phyloP scores from a whole-genome alignment of 2,329 filamentous ascomycete species.

The Aspergillus sp. region DNA sequence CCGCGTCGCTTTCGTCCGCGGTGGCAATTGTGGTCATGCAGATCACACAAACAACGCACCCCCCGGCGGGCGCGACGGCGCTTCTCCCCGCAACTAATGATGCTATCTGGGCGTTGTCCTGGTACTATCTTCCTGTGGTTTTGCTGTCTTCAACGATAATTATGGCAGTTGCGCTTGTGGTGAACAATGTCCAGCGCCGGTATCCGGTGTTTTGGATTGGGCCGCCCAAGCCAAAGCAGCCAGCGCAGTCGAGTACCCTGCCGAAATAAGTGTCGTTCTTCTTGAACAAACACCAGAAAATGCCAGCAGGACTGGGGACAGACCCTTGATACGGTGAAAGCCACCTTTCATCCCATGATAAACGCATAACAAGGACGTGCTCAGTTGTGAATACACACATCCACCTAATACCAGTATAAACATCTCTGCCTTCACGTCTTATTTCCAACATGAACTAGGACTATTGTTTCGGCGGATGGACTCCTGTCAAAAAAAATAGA shows the following conservation, averaged over 20 bases:
- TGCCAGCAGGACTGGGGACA: no score
- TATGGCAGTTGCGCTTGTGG: conserved; percentile 20
- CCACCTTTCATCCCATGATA: no score
- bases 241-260: background rate
- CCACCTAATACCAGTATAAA: no score
- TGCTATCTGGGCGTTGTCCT: conserved; percentile 24
- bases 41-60: conserved; percentile 27
- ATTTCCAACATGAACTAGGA: no score
- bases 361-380: no score
- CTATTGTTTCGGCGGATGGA: no score
- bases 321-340: no score
- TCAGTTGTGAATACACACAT: no score
- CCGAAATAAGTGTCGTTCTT: no score
- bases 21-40: conserved; percentile 27
- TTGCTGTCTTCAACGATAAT: conserved; percentile 26
- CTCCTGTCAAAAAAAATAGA: no score
- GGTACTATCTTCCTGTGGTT: conserved; percentile 27
- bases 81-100: conserved; percentile 24
- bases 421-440: no score
- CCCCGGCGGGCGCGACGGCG: conserved; percentile 30
- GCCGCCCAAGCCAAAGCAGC: conserved; percentile 4
- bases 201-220: conserved; percentile 30
- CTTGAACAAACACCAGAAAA: no score
- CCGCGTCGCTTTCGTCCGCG: conserved; percentile 25
- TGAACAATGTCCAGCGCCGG: conserved; percentile 28